Percentiles rank a stretch among this genome's conserved stretches.
These are phyloP conservation scores for Boletus vinaceobasis DNA, from an alignment of 768 basidiomycete species.

Conservation along the genomic window DNA sequence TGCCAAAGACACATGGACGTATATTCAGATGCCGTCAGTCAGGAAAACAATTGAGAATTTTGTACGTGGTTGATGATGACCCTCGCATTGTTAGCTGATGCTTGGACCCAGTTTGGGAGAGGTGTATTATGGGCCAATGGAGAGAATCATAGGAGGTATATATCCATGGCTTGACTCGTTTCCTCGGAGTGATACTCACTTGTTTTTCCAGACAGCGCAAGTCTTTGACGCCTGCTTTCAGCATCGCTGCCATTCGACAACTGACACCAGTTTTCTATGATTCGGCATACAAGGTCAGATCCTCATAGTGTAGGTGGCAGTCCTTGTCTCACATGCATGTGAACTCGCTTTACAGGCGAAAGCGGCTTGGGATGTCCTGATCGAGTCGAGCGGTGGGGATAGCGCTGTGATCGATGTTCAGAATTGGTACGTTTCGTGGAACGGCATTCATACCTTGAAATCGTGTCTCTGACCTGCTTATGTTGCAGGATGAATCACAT, in stretches of 20 bases:
- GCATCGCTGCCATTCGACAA: slow-evolving; percentile 35
- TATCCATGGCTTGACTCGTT: not conserved
- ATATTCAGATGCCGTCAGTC: slow-evolving; percentile 37
- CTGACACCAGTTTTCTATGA: slow-evolving; percentile 39
- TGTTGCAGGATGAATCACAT: not conserved
- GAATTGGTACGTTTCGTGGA: slow-evolving; percentile 22
- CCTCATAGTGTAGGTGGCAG: too few species aligned
- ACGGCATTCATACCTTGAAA: too few species aligned
- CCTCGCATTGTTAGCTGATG: not conserved
- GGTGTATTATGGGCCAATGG: slow-evolving; percentile 33
- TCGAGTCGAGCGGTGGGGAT: slow-evolving; percentile 13
- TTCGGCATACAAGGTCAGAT: slow-evolving; percentile 24
- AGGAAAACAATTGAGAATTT: slow-evolving; percentile 29
- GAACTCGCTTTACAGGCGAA: too few species aligned
- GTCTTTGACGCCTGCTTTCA: slow-evolving; percentile 38
- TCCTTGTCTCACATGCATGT: not conserved
- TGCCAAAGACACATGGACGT: slow-evolving; percentile 26
- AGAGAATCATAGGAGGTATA: slow-evolving; percentile 47
- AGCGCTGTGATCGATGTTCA: slow-evolving; percentile 35
- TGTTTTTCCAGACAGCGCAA: slow-evolving; percentile 35
- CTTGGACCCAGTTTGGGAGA: slow-evolving; percentile 18
- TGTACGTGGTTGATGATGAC: not conserved
- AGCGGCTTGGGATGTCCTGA: slow-evolving; percentile 26
- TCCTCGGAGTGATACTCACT: too few species aligned
- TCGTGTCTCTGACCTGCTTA: not conserved